Conservation (phyloP, 2,329 filamentous ascomycete genomes). For the Coniochaeta hoffmannii region DNA sequence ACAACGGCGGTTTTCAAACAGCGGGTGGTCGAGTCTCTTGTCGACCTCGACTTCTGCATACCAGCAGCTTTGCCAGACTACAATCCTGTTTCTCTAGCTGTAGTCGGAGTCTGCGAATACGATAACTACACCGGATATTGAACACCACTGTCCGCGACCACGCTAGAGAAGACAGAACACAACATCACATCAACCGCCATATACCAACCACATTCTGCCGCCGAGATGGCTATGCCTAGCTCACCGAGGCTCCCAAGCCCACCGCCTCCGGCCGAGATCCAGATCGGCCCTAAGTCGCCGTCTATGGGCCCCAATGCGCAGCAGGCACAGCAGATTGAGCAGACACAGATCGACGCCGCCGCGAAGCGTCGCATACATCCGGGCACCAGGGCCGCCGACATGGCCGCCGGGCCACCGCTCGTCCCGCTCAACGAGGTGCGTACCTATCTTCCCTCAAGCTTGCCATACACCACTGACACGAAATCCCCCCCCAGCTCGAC, state of each 20-base stretch:
- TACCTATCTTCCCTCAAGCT: conserved; percentile 7
- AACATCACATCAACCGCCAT: too few relatives aligned
- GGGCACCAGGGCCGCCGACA: conserved; percentile 85
- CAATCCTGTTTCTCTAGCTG: background rate
- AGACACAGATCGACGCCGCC: conserved; percentile 60
- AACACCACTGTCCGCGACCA: background rate
- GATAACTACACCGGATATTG: background rate
- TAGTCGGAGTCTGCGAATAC: background rate
- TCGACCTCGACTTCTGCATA: conserved; percentile 6
- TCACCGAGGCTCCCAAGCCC: conserved; percentile 92
- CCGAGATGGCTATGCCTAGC: conserved; percentile 56
- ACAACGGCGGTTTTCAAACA: background rate
- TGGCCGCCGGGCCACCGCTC: conserved; percentile 85
- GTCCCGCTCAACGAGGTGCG: conserved; percentile 76
- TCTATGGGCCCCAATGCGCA: conserved; percentile 46
- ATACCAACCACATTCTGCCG: background rate
- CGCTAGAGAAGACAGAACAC: background rate
- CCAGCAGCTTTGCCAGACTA: background rate
- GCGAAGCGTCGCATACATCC: conserved; percentile 81
- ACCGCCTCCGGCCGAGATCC: conserved; percentile 89
- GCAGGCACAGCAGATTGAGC: conserved; percentile 55
- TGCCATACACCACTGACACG: conserved; percentile 6
- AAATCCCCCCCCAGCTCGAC: conserved; percentile 59
- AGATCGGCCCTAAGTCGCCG: conserved; percentile 66
- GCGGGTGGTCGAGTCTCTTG: background rate